A percentile compares a stretch with the other conserved stretches of the same genome.
These are phyloP conservation scores for Epichloe baconii DNA, from an alignment of 2,329 filamentous ascomycete genomes.

Conservation along the genomic window DNA sequence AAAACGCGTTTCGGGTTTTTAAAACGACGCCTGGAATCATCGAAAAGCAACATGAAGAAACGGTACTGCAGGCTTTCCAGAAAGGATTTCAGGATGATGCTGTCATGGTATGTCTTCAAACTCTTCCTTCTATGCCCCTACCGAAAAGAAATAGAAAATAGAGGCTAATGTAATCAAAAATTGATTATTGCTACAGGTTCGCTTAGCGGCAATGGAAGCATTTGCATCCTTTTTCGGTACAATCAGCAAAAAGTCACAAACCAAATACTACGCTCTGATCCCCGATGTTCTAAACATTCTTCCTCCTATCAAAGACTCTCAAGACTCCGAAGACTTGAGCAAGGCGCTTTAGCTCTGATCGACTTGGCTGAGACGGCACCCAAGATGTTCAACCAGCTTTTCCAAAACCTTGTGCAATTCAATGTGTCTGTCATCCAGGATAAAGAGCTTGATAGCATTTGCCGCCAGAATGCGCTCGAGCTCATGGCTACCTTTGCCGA, in stretches of 20 bases:
- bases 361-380: constrained; percentile 89
- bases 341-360: constrained; percentile 85
- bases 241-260: constrained; percentile 73
- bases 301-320: constrained; percentile 81
- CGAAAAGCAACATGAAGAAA: constrained; percentile 85
- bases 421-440: constrained; percentile 89
- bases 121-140: no score
- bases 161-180: no score
- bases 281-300: constrained; percentile 90
- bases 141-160: not conserved
- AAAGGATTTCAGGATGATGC: constrained; percentile 86
- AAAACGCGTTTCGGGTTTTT: constrained; percentile 91
- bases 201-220: constrained; percentile 88
- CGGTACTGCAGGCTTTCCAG: constrained; percentile 78
- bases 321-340: constrained; percentile 82
- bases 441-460: constrained; percentile 82
- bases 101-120: constrained; percentile 45
- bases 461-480: constrained; percentile 88
- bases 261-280: constrained; percentile 76
- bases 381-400: constrained; percentile 95
- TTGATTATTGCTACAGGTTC: constrained; percentile 43
- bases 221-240: constrained; percentile 94
- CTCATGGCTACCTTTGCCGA: constrained; percentile 98
- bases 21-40: constrained; percentile 91
- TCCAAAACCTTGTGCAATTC: constrained; percentile 84